Evolutionary conservation across 805 yeast species (phyloP).

Genomic region (Starmerella khaoyaiensis): DNA sequence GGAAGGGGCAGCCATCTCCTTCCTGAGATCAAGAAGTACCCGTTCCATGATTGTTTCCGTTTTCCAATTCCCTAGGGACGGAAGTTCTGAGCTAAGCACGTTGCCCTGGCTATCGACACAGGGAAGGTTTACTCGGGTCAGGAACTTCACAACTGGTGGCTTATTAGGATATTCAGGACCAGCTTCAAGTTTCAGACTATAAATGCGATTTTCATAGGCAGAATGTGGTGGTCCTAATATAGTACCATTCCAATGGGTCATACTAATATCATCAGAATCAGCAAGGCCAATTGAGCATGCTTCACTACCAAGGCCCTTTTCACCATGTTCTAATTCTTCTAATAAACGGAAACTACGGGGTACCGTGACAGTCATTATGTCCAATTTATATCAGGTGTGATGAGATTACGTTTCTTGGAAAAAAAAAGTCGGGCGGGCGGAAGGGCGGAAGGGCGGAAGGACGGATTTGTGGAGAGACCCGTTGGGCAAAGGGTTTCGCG

Average conservation of each 20-base stretch:
- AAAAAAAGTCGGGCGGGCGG: no score
- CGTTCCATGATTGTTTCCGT: conserved; percentile 87
- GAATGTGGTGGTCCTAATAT: conserved; percentile 93
- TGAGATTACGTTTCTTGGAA: neutral
- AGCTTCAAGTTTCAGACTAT: conserved; percentile 67
- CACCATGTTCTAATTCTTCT: conserved; percentile 96
- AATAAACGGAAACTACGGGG: conserved; percentile 91
- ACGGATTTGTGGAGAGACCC: no score
- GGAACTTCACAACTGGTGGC: conserved; percentile 74
- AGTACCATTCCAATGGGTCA: conserved; percentile 97
- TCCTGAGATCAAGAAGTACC: conserved; percentile 70
- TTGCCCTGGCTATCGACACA: conserved; percentile 64
- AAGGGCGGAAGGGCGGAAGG: no score
- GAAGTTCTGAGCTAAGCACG: conserved; percentile 41
- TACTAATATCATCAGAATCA: conserved; percentile 78
- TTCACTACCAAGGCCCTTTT: conserved; percentile 93
- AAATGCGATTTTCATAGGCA: conserved; percentile 84
- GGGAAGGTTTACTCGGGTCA: conserved; percentile 78
- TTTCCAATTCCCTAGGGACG: conserved; percentile 72
- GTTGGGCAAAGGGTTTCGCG: no score
- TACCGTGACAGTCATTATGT: conserved; percentile 11
- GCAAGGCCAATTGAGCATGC: conserved; percentile 90
- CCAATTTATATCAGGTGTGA: neutral
- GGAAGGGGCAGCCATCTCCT: conserved; percentile 68
- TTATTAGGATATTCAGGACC: conserved; percentile 74